Conservation (phyloP, 129 eudicot genomes). For the Helianthus tuberosus region DNA sequence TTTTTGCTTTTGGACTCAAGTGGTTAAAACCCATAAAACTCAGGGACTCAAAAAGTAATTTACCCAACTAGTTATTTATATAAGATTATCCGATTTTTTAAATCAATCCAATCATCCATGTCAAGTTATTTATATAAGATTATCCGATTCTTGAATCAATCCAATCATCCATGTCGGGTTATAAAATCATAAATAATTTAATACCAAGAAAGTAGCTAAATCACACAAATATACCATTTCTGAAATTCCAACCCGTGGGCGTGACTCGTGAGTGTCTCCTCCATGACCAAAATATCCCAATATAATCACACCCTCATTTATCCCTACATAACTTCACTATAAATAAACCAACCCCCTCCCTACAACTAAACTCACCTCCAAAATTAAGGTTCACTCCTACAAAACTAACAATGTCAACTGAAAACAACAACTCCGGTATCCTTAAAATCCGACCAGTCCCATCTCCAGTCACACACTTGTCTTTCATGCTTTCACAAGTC, state of each 20-base stretch:
- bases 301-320: neutral
- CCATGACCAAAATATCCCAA: neutral
- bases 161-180: too few relatives aligned
- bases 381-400: too few relatives aligned
- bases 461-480: constrained; percentile 25
- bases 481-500: constrained; percentile 39
- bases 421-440: neutral
- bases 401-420: constrained; percentile 31
- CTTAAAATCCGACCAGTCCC: constrained; percentile 25
- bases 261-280: neutral
- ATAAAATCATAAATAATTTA: too few relatives aligned
- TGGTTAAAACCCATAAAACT: too few relatives aligned
- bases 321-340: neutral
- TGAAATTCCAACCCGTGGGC: neutral
- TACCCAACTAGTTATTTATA: too few relatives aligned
- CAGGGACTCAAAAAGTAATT: too few relatives aligned
- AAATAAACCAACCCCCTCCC: constrained; percentile 12
- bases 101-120: too few relatives aligned
- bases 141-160: too few relatives aligned
- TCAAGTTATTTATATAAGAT: too few relatives aligned
- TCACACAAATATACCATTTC: neutral
- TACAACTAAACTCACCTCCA: neutral
- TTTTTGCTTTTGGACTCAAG: too few relatives aligned
- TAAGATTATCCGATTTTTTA: too few relatives aligned
- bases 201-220: neutral